phyloP scores from a whole-genome alignment of 768 basidiomycete species.

The Trametes maxima region DNA sequence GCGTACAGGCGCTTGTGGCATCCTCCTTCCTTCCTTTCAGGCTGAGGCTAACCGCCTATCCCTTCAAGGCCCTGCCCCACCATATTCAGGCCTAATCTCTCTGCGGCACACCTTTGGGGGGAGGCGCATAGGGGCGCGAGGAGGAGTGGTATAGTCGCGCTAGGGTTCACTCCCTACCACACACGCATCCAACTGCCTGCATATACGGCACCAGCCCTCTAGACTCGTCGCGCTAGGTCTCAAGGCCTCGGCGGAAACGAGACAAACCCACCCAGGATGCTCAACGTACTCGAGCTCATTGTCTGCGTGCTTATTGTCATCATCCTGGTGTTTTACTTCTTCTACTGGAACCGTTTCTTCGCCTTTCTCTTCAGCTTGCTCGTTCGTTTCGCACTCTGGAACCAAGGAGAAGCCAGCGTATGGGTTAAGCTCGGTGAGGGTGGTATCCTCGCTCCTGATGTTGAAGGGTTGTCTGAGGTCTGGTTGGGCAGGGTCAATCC shows the following conservation, averaged over 20 bases:
- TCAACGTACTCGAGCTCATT: slow-evolving; percentile 61
- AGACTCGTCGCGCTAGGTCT: background rate
- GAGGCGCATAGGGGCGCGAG: no score
- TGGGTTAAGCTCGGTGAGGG: slow-evolving; percentile 82
- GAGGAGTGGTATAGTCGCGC: no score
- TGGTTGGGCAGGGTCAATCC: slow-evolving; percentile 69
- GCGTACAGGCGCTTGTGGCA: background rate
- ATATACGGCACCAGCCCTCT: background rate
- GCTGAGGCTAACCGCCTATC: background rate
- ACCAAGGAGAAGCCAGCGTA: slow-evolving; percentile 68
- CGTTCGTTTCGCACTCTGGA: slow-evolving; percentile 79
- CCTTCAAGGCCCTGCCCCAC: no score
- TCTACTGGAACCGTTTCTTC: slow-evolving; percentile 90
- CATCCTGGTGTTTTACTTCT: slow-evolving; percentile 71
- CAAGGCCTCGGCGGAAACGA: background rate
- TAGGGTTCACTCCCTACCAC: no score
- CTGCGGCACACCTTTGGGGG: no score
- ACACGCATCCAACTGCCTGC: background rate
- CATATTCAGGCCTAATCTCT: background rate
- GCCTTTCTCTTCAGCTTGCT: slow-evolving; percentile 65
- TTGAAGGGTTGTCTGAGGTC: background rate
- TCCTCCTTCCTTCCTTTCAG: background rate
- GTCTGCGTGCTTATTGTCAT: slow-evolving; percentile 59
- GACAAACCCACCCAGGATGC: slow-evolving; percentile 40
- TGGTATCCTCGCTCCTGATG: background rate